Percentiles rank a stretch among this genome's conserved stretches.
Conservation (phyloP, 352 stramenopile species). For the Phytophthora cactorum region DNA sequence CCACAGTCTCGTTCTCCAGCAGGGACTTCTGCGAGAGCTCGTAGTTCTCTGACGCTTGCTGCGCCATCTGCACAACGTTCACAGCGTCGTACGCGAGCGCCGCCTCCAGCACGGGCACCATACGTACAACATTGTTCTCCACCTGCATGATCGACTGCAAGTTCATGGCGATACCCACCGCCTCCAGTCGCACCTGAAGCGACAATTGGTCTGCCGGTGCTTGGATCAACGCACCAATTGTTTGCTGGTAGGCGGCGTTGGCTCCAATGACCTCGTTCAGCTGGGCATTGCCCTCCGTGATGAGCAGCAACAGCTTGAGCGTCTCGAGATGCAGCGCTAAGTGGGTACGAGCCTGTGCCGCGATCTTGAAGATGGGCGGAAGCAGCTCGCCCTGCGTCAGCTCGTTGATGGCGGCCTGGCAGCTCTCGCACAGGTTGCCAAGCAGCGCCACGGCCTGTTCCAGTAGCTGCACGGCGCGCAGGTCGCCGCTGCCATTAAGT, state of each 20-base stretch:
- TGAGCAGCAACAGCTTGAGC: conserved; percentile 80
- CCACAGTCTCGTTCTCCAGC: conserved; percentile 69
- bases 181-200: conserved; percentile 58
- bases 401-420: conserved; percentile 80
- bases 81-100: conserved; percentile 84
- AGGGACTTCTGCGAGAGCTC: conserved; percentile 61
- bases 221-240: conserved; percentile 73
- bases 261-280: conserved; percentile 72
- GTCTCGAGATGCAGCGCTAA: conserved; percentile 74
- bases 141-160: conserved; percentile 74
- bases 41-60: conserved; percentile 69
- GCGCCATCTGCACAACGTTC: conserved; percentile 75
- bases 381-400: conserved; percentile 78
- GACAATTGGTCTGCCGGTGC: conserved; percentile 58
- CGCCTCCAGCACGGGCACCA: conserved; percentile 73
- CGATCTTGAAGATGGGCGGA: conserved; percentile 79
- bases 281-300: conserved; percentile 84
- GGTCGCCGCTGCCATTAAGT: conserved; percentile 64
- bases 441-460: conserved; percentile 85
- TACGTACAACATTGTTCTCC: conserved; percentile 68
- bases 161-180: conserved; percentile 84
- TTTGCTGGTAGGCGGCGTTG: conserved; percentile 68
- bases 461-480: conserved; percentile 76
- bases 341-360: conserved; percentile 56
- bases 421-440: conserved; percentile 85